Evolutionary conservation across 192 early-diverging fungal species (phyloP).

Genomic region (Coemansia nantahalensis): DNA sequence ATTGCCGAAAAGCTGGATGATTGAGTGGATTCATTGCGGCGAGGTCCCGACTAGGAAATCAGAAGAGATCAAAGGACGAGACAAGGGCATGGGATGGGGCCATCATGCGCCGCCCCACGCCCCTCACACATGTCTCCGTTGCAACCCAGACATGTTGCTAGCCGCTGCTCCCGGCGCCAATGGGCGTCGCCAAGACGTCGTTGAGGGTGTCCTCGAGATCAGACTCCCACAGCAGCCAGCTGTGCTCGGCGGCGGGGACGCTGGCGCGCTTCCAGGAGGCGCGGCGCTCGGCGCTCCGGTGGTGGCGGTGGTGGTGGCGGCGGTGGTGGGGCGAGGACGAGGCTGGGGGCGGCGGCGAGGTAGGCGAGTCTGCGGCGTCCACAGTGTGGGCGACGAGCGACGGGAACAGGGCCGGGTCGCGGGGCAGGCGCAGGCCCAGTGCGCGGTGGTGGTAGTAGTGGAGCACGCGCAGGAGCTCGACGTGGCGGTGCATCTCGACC

Average conservation of each 20-base stretch:
- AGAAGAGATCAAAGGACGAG: too few species aligned
- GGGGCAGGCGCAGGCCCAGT: slow-evolving; percentile 23
- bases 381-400: slow-evolving; percentile 36
- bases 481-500: slow-evolving; percentile 52
- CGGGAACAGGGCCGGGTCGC: slow-evolving; percentile 41
- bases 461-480: slow-evolving; percentile 39
- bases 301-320: neutral
- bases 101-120: too few species aligned
- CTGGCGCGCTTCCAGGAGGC: neutral
- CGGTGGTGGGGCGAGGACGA: neutral
- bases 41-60: too few species aligned
- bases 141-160: neutral
- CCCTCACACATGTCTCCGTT: slow-evolving; percentile 1
- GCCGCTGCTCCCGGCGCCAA: too few species aligned
- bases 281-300: neutral
- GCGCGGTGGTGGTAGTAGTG: slow-evolving; percentile 41
- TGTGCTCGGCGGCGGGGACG: slow-evolving; percentile 10
- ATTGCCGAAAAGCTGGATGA: too few species aligned
- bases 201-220: slow-evolving; percentile 43
- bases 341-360: neutral
- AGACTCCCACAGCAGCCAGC: slow-evolving; percentile 48
- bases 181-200: slow-evolving; percentile 15
- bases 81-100: too few species aligned
- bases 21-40: too few species aligned
- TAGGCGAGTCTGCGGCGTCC: neutral